Evolutionary conservation across 345 rosid genomes (phyloP).

Genomic region (Populus alba): DNA sequence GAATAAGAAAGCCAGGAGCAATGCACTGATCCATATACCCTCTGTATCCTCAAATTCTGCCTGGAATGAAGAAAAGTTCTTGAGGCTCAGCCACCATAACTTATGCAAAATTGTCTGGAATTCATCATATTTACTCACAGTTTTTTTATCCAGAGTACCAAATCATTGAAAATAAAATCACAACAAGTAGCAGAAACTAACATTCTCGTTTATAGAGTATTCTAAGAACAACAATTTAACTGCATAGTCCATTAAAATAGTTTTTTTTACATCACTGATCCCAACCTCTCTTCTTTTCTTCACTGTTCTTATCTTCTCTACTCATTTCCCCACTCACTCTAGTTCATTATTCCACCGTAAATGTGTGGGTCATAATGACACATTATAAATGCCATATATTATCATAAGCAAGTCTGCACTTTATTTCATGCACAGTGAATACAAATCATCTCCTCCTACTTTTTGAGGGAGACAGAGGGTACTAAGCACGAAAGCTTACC

Average conservation of each 20-base stretch:
- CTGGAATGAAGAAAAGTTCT: constrained; percentile 32
- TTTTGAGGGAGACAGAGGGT: too few species aligned
- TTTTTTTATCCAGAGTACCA: not conserved
- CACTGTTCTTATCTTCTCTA: not conserved
- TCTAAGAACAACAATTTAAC: not conserved
- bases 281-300: not conserved
- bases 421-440: too few species aligned
- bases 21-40: constrained; percentile 73
- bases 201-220: not conserved
- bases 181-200: not conserved
- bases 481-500: too few species aligned
- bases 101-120: not conserved
- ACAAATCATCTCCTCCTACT: too few species aligned
- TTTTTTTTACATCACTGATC: not conserved
- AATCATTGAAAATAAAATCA: not conserved
- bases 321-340: not conserved
- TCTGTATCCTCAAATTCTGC: constrained; percentile 64
- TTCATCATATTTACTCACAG: not conserved
- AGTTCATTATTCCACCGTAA: not conserved
- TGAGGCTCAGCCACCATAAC: constrained; percentile 10
- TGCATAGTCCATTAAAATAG: too few species aligned
- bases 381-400: too few species aligned
- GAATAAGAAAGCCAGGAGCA: constrained; percentile 74
- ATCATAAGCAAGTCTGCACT: too few species aligned
- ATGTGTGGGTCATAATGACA: too few species aligned